Base-by-base conservation (phyloP, 75 land plant species). In the Pseudotsuga menziesii region DNA sequence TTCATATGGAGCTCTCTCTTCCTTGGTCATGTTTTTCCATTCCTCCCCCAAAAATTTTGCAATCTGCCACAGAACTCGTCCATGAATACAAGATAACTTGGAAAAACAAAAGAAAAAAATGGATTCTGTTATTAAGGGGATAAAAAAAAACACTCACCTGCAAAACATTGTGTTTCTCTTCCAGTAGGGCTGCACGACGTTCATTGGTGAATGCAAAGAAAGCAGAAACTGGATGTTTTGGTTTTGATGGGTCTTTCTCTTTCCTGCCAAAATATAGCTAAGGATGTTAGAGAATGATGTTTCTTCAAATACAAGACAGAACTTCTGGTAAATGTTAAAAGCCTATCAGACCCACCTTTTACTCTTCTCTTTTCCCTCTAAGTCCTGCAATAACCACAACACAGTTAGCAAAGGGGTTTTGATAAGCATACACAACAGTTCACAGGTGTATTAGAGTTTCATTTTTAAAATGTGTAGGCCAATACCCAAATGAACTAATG, bases 161-260 rank as follows among this genome's bases (percentile, higher is more conserved):
- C 44, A 83, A 41, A 56, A 92, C 71, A 56, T 79, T 90, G 59
- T 80, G 85, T 56, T 83, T 90, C 22, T 85, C 88, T 39, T 76
- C 84, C 55, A 87, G 75, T 1, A 94, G 63, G 58, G 84, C 87
- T 9, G 95, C 84, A 17, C 98, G 80, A 3, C 95, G 85, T 26
- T 89, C 89, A 58, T 89, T 85, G 36, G 85, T 82, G 77, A 86
- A 94, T 29, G 88, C 52, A 76, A 94, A 92, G 77, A 82, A 94
- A 7, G 93, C 91, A 56, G 87, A 75, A 74, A 87, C 75, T 0
- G 98, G 95, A 5, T 90, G 86, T 80, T 94, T 94, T 12, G 98
- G 98, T 75, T 90, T 92, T 82, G 82, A 75, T 8, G 95, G 95
- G 75, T 94, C 97, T 84, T 88, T 94, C 75, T 88, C 95, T 78